Evolutionary conservation across 192 early-diverging fungal genomes (phyloP).

Genomic region (Coemansia asiatica): DNA sequence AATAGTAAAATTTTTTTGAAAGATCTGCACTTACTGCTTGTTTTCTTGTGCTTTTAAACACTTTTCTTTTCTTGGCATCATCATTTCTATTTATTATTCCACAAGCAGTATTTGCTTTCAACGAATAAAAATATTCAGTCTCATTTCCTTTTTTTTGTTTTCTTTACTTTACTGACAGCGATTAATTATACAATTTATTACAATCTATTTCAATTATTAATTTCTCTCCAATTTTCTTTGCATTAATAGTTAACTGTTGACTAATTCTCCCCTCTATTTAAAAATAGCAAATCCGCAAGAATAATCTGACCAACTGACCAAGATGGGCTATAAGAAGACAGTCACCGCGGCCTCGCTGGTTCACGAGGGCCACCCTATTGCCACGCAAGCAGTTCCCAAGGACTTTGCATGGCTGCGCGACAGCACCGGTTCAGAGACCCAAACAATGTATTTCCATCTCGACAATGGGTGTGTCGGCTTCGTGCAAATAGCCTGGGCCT

Average conservation of each 20-base stretch:
- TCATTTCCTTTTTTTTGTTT: neutral
- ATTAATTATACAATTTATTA: neutral
- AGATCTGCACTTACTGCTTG: neutral
- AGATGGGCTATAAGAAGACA: conserved; percentile 53
- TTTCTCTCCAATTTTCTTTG: conserved; percentile 7
- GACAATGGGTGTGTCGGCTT: conserved; percentile 76
- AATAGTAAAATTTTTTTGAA: too few relatives aligned
- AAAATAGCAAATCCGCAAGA: neutral
- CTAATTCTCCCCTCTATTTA: too few relatives aligned
- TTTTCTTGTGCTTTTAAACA: neutral
- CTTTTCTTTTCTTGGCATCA: neutral
- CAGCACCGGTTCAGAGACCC: conserved; percentile 82
- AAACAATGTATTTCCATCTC: conserved; percentile 81
- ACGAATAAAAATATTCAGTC: too few relatives aligned
- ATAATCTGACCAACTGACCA: conserved; percentile 1
- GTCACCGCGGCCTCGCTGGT: conserved; percentile 52
- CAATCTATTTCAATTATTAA: neutral
- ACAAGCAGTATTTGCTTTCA: too few relatives aligned
- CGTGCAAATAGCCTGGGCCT: conserved; percentile 90
- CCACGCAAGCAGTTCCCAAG: conserved; percentile 53
- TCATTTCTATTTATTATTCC: neutral
- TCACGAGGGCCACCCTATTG: conserved; percentile 51
- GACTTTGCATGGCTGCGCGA: conserved; percentile 73
- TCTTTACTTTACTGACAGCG: neutral
- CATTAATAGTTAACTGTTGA: neutral